Base-by-base conservation (phyloP, 2,329 filamentous ascomycete species). In the Capronia coronata region DNA sequence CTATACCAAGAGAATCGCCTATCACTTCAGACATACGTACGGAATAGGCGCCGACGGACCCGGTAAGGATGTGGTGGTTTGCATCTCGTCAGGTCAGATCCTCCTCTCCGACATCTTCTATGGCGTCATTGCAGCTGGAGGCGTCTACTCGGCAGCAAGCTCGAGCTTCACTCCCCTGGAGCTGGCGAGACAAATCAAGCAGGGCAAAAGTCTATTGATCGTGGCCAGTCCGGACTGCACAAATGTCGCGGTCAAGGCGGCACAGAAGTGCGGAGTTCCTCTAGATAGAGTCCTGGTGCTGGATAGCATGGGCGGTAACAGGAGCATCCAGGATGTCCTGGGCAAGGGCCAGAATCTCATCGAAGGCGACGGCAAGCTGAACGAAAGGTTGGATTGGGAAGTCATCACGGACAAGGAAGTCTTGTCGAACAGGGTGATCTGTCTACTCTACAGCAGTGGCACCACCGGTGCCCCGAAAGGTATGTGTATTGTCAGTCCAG, bases 61-160 rank as follows among this genome's bases (percentile, higher is more conserved):
- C 0, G 71, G 67, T 21, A 69, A 70, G 44, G 76, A 80, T 56
- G 73, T 81, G 2, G 75, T 81, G 9, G 73, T 80, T 5, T 70
- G 73, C 21, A 73, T 82, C 16, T 78, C 76, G 0, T 74, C 74
- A 0, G 80, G 80, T 2, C 76, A 82, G 57, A 73, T 74, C 39
- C 68, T 79, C 2, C 67, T 82, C 0, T 72, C 77, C 0, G 67
- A 72, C 11, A 52, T 79, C 1, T 77, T 79, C 58, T 82, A 73
- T 55, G 75, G 73, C 8, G 73, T 81, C 39, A 68, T 83, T 40
- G 79, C 75, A 2, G 77, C 78, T 1, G 78, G 75, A 1, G 80
- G 78, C 13, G 71, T 83, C 19, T 82, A 77, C 57, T 78, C 76
- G 10, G 58, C 57, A 2, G 58, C 58, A 7, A 56, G 52, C 34